Conservation (phyloP, 208 protist genomes). For the Leishmania tarentolae region DNA sequence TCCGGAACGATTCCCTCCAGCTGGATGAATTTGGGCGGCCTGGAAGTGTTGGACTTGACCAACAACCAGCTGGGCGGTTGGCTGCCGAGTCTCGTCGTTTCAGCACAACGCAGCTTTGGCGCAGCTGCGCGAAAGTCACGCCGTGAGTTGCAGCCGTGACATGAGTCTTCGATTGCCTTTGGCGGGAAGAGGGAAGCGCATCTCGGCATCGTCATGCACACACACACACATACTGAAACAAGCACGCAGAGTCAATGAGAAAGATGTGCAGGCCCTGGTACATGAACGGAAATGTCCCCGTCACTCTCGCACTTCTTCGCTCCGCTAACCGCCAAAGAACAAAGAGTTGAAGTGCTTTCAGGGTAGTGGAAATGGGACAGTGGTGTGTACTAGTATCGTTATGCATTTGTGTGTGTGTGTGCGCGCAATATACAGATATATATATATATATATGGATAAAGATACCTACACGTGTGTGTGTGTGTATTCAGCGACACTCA, state of each 20-base stretch:
- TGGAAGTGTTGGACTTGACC: background rate
- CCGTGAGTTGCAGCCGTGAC: background rate
- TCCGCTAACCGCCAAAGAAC: background rate
- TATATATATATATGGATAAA: no score
- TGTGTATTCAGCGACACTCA: background rate
- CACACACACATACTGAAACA: background rate
- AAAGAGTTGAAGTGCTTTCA: background rate
- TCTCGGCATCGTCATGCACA: background rate
- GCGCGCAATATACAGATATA: no score
- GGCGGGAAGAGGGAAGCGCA: background rate
- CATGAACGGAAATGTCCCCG: background rate
- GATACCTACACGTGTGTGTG: background rate
- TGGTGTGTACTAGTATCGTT: background rate
- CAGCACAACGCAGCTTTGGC: background rate
- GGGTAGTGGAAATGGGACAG: background rate
- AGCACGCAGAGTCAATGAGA: background rate
- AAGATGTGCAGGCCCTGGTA: no score
- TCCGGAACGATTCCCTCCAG: constrained; percentile 1
- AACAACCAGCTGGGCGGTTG: constrained; percentile 4
- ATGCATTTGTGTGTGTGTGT: background rate
- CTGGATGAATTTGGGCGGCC: background rate
- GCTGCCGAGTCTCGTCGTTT: background rate
- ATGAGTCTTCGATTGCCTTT: background rate
- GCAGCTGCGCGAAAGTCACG: background rate
- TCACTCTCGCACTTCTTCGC: background rate